Evolutionary conservation across 768 basidiomycete genomes (phyloP).

Genomic region (Dacryopinax primogenitus): DNA sequence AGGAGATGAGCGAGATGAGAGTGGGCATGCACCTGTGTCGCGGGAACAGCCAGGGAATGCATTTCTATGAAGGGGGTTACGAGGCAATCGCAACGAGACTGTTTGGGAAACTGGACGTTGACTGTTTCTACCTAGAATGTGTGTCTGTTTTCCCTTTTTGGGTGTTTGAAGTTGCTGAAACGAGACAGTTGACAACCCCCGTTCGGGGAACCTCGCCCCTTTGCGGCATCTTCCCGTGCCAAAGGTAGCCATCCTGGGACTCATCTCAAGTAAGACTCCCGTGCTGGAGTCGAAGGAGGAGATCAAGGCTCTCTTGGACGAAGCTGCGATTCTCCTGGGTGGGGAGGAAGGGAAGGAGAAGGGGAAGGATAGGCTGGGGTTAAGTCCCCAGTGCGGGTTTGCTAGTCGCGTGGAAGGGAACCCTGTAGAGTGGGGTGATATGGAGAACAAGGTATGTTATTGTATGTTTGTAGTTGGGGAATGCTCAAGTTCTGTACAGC

Average conservation of each 20-base stretch:
- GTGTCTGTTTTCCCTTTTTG: conserved; percentile 13
- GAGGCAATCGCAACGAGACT: conserved; percentile 42
- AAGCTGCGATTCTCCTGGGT: conserved; percentile 40
- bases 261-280: conserved; percentile 36
- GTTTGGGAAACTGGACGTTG: conserved; percentile 47
- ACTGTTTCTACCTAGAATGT: conserved; percentile 32
- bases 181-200: conserved; percentile 46
- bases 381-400: conserved; percentile 52
- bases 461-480: neutral
- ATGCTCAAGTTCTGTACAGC: conserved; percentile 24
- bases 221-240: conserved; percentile 25
- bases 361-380: conserved; percentile 24
- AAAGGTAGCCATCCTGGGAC: conserved; percentile 34
- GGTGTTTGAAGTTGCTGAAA: neutral
- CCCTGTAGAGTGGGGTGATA: conserved; percentile 32
- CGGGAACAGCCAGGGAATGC: conserved; percentile 27
- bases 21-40: conserved; percentile 51
- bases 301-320: conserved; percentile 39
- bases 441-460: neutral
- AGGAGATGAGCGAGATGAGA: conserved; percentile 32
- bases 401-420: conserved; percentile 48
- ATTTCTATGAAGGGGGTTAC: conserved; percentile 52
- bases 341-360: too few relatives aligned
- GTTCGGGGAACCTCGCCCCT: conserved; percentile 38
- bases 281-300: conserved; percentile 42